phyloP scores from a whole-genome alignment of 768 basidiomycete genomes.

The Leucogyrophana mollusca region DNA sequence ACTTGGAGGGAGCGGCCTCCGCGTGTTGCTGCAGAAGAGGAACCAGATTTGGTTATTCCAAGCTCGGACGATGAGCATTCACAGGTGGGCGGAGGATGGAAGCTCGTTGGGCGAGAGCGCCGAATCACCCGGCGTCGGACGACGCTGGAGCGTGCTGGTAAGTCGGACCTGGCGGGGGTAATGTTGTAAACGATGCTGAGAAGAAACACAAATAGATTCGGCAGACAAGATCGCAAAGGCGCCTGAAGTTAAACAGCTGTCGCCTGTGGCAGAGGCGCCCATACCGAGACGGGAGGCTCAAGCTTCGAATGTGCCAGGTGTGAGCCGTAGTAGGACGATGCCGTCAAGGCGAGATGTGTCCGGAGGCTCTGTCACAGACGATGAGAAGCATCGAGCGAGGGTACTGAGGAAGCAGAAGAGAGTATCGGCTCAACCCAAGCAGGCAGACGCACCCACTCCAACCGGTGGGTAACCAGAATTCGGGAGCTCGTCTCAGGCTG shows the following conservation, averaged over 20 bases:
- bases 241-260: slow-evolving; percentile 35
- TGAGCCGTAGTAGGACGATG: slow-evolving; percentile 65
- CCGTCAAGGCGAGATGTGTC: slow-evolving; percentile 34
- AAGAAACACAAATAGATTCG: slow-evolving; percentile 24
- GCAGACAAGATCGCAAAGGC: slow-evolving; percentile 17
- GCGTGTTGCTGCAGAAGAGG: slow-evolving; percentile 27
- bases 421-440: slow-evolving; percentile 36
- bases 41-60: slow-evolving; percentile 45
- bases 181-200: slow-evolving; percentile 28
- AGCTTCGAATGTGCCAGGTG: slow-evolving; percentile 34
- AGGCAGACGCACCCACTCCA: slow-evolving; percentile 6
- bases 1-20: slow-evolving; percentile 25
- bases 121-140: slow-evolving; percentile 57
- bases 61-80: slow-evolving; percentile 50
- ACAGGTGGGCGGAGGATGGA: slow-evolving; percentile 51
- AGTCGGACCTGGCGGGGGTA: slow-evolving; percentile 30
- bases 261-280: slow-evolving; percentile 49
- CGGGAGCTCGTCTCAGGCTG: slow-evolving; percentile 2
- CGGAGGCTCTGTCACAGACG: slow-evolving; percentile 19
- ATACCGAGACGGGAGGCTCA: slow-evolving; percentile 23
- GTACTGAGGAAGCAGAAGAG: slow-evolving; percentile 55
- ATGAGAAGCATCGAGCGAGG: slow-evolving; percentile 37
- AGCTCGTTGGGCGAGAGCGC: slow-evolving; percentile 41
- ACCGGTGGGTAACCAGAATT: slow-evolving; percentile 1
- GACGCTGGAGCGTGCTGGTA: slow-evolving; percentile 44